phyloP scores from a whole-genome alignment of 2,329 filamentous ascomycete species.

The Aspergillus tanneri region DNA sequence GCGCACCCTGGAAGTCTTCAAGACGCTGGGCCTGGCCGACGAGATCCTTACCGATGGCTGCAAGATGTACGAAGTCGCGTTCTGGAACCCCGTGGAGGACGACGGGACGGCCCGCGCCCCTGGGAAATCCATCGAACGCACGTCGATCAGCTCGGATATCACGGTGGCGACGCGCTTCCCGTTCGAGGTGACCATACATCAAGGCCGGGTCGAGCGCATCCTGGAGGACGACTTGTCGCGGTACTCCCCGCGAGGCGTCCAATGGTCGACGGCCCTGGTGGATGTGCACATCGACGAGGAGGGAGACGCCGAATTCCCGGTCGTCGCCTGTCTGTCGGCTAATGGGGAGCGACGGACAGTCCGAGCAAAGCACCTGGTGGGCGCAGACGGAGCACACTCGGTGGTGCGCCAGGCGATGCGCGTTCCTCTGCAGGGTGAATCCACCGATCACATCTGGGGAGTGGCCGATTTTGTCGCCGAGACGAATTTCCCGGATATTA shows the following conservation, averaged over 20 bases:
- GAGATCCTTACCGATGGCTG: constrained; percentile 38
- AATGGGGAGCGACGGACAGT: constrained; percentile 39
- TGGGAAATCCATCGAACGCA: constrained; percentile 61
- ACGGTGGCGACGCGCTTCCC: constrained; percentile 69
- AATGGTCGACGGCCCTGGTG: constrained; percentile 64
- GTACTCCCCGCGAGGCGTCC: constrained; percentile 56
- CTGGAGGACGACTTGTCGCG: constrained; percentile 65
- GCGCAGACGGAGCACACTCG: constrained; percentile 68
- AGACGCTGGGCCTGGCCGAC: constrained; percentile 40
- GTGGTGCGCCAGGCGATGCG: constrained; percentile 58
- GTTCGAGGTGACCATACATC: constrained; percentile 68
- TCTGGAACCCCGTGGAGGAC: constrained; percentile 63
- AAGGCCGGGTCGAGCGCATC: constrained; percentile 68
- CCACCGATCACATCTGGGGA: constrained; percentile 69
- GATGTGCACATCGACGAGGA: constrained; percentile 59
- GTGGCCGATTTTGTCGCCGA: constrained; percentile 71
- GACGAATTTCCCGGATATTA: constrained; percentile 74
- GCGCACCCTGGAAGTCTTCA: constrained; percentile 43
- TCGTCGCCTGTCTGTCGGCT: constrained; percentile 32
- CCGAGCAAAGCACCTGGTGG: constrained; percentile 68
- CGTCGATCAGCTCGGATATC: constrained; percentile 48
- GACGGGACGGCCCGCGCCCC: too few relatives aligned
- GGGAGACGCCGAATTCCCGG: constrained; percentile 43
- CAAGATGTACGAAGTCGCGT: constrained; percentile 57
- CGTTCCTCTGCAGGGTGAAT: constrained; percentile 60